Evolutionary conservation across 1,284 basidiomycete genomes (phyloP), one percentile per base, ranked within the genome.

Genomic region (Neonothopanus nambi): DNA sequence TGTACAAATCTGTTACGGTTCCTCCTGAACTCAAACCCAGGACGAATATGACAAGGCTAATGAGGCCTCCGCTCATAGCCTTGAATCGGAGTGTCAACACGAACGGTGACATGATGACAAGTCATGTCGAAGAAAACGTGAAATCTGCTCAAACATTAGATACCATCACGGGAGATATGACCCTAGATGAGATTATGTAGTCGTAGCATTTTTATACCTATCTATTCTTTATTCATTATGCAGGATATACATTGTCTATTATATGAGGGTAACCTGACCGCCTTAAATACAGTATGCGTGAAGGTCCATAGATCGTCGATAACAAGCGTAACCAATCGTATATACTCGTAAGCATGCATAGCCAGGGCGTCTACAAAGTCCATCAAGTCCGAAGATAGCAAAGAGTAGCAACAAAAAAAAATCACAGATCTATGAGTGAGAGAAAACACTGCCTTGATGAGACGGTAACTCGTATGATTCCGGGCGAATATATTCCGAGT

Each of bases 1-100:
- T 86, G 74, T 91, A 90, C 70, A 89, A 80, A 60, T 87, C 86
- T 13, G 80, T 87, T 44, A 72, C 76, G 50, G 75, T 85, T 11
- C 79, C 82, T 0, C 57, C 69, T 3, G 82, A 82, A 5, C 67
- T 66, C 54, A 87, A 85, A 61, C 84, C 85, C 3, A 78, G 82
- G 40, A 86, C 85, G 17, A 69, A 71, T 47, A 76, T 89, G 43
- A 89, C 82, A 2, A 75, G 88, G 37, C 75, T 91, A 20, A 69
- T 68, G 3, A 77, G 89, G 28, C 67, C 75, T 2, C 84, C 84
- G 1, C 65, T 88, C 24, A 67, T 74, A 2, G 72, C 68, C 44
- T 71, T 82, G 48, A 79, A 72, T 40, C 64, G 76, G 35, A 81
- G 78, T 39, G 61, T 36, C 51, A 50, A 55, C n/a, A n/a, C n/a